These are phyloP conservation scores for Epichloe gansuensis DNA, from an alignment of 2,329 filamentous ascomycete species.

Conservation along the genomic window DNA sequence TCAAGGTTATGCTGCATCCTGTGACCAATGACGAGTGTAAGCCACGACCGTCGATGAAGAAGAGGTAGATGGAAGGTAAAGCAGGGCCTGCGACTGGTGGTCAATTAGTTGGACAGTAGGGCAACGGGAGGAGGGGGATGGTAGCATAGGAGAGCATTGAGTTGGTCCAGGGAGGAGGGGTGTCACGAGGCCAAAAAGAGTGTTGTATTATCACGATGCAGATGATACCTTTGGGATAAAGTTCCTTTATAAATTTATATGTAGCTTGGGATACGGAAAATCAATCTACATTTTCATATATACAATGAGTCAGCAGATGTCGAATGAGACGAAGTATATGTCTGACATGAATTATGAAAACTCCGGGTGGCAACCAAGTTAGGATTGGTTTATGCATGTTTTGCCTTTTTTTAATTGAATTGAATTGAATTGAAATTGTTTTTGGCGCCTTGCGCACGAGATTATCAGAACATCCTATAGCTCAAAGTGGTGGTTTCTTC, in stretches of 20 bases:
- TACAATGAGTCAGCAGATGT: background rate
- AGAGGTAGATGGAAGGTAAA: conserved; percentile 32
- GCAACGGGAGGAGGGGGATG: no score
- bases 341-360: no score
- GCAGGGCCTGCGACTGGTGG: background rate
- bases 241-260: background rate
- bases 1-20: conserved; percentile 78
- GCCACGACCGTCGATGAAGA: conserved; percentile 47
- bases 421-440: background rate
- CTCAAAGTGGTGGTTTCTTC: background rate
- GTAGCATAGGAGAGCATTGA: background rate
- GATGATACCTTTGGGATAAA: background rate
- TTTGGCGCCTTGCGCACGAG: background rate
- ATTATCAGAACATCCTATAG: conserved; percentile 2
- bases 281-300: background rate
- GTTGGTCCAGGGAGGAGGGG: background rate
- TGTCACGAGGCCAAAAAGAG: background rate
- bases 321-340: no score
- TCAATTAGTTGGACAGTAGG: background rate
- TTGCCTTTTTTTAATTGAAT: background rate
- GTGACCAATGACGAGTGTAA: conserved; percentile 53
- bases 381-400: background rate
- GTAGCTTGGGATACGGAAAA: conserved; percentile 4
- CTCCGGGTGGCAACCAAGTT: background rate
- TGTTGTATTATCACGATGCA: background rate